Conservation (phyloP, 1,284 basidiomycete genomes). For the Pterula multifida region DNA sequence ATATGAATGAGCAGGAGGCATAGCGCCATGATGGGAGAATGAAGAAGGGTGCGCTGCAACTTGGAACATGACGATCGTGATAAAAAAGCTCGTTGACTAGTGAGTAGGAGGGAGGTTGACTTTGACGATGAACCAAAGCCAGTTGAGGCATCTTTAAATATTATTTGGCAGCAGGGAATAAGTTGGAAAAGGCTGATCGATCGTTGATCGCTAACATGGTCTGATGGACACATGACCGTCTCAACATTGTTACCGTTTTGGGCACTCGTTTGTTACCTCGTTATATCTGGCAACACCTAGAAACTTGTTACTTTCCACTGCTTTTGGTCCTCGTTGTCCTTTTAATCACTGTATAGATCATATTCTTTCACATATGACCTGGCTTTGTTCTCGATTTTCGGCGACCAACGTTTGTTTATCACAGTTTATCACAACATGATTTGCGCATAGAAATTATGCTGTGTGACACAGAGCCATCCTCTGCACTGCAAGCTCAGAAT, state of each 20-base stretch:
- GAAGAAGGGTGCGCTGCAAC: background rate
- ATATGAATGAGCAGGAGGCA: background rate
- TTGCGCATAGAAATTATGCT: no score
- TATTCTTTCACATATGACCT: background rate
- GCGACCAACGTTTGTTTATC: no score
- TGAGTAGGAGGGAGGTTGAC: background rate
- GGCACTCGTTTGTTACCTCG: constrained; percentile 1
- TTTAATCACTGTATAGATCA: background rate
- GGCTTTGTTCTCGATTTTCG: background rate
- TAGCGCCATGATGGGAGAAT: background rate
- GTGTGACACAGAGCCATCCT: no score
- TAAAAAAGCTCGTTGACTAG: background rate
- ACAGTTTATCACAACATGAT: no score
- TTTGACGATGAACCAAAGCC: background rate
- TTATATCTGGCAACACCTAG: background rate
- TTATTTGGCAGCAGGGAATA: background rate
- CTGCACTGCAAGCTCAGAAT: no score
- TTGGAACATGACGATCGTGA: background rate
- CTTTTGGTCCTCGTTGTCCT: background rate
- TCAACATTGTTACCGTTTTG: constrained; percentile 1
- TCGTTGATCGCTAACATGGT: background rate
- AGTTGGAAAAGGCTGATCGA: background rate
- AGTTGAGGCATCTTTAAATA: background rate
- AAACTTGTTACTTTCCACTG: background rate
- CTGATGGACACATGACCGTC: background rate